These are phyloP conservation scores for Beauveria sp. DNA, from an alignment of 2,329 filamentous ascomycete genomes.

Conservation along the genomic window DNA sequence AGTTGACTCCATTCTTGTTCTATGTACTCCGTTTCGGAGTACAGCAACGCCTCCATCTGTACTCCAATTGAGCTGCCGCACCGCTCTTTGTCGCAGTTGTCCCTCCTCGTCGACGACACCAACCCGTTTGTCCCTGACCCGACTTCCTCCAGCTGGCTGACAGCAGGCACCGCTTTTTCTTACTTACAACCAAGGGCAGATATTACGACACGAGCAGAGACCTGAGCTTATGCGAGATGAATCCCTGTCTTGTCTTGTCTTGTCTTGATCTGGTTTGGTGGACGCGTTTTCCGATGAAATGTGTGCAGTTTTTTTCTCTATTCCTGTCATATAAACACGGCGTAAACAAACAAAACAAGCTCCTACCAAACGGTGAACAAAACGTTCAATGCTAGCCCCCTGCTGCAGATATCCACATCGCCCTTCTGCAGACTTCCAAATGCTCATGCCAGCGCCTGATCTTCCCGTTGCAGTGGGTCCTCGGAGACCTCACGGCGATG, in stretches of 20 bases:
- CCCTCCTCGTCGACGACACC: background rate
- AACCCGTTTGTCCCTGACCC: background rate
- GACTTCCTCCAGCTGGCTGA: slow-evolving; percentile 2
- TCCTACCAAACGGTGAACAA: background rate
- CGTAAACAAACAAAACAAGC: background rate
- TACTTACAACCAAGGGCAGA: slow-evolving; percentile 1
- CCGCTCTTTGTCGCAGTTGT: background rate
- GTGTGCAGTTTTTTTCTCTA: background rate
- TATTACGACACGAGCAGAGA: slow-evolving; percentile 7
- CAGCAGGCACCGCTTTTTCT: slow-evolving; percentile 10
- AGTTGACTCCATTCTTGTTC: background rate
- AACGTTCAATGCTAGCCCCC: background rate
- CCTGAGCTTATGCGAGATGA: slow-evolving; percentile 1
- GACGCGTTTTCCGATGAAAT: background rate
- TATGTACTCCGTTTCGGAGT: background rate
- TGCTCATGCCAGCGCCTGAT: background rate
- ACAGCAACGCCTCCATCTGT: background rate
- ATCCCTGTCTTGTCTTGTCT: background rate
- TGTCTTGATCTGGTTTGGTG: background rate
- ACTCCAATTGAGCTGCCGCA: background rate
- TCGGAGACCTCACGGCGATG: slow-evolving; percentile 3
- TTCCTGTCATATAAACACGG: no score
- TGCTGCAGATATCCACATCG: background rate
- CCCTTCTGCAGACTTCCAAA: background rate
- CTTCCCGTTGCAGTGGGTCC: slow-evolving; percentile 6